Base-by-base conservation (phyloP, 257 asterid genomes). In the Lantana camara region DNA sequence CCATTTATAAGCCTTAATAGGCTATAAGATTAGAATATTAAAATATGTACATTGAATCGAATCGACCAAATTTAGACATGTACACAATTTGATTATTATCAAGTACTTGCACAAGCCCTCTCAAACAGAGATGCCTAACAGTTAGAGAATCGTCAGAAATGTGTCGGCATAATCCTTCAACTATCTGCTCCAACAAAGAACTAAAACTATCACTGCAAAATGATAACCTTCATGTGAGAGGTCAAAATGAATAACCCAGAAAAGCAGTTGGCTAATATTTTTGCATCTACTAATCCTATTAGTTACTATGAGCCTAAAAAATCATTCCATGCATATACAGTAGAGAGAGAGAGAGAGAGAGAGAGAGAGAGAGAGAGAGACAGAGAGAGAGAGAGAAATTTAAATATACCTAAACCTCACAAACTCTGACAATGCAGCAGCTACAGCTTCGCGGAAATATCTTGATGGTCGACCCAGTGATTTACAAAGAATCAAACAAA, bases 81-180 rank as follows among this genome's bases (percentile, higher is more conserved):
- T 24, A 47, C 16, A 45, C 30, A 63, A 55, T 29, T 14, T 66
- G 49, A 51, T 19, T 48, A 72, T 58, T 35, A 38, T 29, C 9
- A 68, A 57, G 20, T 74, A 90, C 99, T 96, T 94, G 99, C 71
- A 94, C 99, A 73, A 90, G 99, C 41, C 96, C 97, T 76, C 95
- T 88, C 71, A 94, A 68, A 83, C 97, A 90, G 68, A 94, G 95
- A 71, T 96, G 95, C 79, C 96, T 88, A 58, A 88, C 99, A 48
- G 86, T 85, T 29, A 96, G 95, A 75, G 97, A 90, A 63, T 84
- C 99, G 72, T 90, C 97, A 40, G 97, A 84, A 71, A 86, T 95
- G 77, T 94, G 95, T 44, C 94, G 87, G 63, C 91, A 90, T 71
- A 94, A 76, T 71, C 90, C 86, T 80, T 94, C 95, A 60, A 94